These are phyloP conservation scores for Colletotrichum chlorophyti DNA, from an alignment of 2,329 filamentous ascomycete species.

Conservation along the genomic window DNA sequence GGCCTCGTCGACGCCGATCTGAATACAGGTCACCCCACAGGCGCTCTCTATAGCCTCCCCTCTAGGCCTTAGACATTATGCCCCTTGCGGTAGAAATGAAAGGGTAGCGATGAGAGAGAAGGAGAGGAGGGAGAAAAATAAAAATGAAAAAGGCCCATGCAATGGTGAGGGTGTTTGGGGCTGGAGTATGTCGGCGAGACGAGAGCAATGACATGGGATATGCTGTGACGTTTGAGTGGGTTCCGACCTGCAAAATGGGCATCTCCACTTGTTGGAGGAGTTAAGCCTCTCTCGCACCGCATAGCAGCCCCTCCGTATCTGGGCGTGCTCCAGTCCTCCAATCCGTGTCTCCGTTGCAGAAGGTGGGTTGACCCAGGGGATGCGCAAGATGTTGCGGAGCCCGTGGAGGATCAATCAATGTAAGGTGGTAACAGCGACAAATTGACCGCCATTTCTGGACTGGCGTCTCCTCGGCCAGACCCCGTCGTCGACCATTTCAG, in stretches of 20 bases:
- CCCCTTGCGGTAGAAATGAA: too few species aligned
- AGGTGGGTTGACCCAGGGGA: conserved; percentile 9
- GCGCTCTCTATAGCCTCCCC: not conserved
- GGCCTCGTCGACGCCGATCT: conserved; percentile 21
- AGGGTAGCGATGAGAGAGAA: too few species aligned
- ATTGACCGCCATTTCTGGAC: conserved; percentile 17
- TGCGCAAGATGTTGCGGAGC: conserved; percentile 3
- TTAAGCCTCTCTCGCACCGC: conserved; percentile 18
- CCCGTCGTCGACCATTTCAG: not conserved
- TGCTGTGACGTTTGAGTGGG: conserved; percentile 20
- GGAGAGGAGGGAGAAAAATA: too few species aligned
- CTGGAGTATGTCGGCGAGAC: not conserved
- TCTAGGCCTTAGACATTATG: not conserved
- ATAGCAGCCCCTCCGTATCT: conserved; percentile 3
- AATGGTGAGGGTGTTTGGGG: conserved; percentile 18
- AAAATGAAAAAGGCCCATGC: too few species aligned
- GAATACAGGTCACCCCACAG: conserved; percentile 16
- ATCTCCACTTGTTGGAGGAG: conserved; percentile 10
- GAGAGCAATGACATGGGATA: conserved; percentile 16
- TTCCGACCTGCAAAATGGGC: not conserved
- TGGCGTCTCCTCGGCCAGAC: not conserved
- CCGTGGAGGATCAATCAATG: not conserved
- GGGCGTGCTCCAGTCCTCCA: conserved; percentile 9
- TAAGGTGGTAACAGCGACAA: conserved; percentile 14
- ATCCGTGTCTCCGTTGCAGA: conserved; percentile 3